A percentile compares a stretch with the other conserved stretches of the same genome.
Conservation (phyloP, 768 basidiomycete species). For the Rhodotorula taiwanensis region DNA sequence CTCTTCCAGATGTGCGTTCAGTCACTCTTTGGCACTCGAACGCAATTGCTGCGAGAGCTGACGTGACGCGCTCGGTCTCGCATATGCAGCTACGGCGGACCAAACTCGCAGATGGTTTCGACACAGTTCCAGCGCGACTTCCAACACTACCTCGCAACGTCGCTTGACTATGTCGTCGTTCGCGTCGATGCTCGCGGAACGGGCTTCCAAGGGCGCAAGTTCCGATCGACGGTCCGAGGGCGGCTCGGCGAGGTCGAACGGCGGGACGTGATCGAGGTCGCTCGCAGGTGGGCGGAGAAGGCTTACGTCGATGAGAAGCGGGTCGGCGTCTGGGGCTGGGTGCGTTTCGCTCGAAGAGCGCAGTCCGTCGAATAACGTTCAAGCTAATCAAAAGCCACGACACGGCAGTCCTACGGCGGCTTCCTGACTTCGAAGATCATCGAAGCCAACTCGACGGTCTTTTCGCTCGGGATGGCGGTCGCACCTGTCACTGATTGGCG, state of each 20-base stretch:
- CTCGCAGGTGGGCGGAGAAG: conserved; percentile 78
- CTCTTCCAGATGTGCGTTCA: conserved; percentile 67
- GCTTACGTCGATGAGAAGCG: conserved; percentile 78
- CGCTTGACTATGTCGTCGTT: conserved; percentile 75
- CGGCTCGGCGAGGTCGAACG: conserved; percentile 86
- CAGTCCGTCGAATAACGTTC: no score
- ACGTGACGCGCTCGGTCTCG: background rate
- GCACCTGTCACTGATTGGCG: conserved; percentile 68
- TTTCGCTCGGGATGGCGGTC: conserved; percentile 82
- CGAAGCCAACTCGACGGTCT: conserved; percentile 81
- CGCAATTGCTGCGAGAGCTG: no score
- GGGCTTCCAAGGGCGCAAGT: conserved; percentile 73
- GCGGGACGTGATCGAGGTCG: conserved; percentile 79
- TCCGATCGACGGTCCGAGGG: conserved; percentile 80
- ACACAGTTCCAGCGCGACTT: conserved; percentile 65
- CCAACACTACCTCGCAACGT: conserved; percentile 77
- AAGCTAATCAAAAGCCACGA: no score
- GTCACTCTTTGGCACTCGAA: no score
- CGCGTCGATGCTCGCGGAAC: conserved; percentile 89
- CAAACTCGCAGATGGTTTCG: conserved; percentile 66
- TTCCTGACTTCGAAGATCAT: conserved; percentile 91
- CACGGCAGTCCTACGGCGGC: conserved; percentile 79
- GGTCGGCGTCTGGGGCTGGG: conserved; percentile 98
- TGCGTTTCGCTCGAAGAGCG: conserved; percentile 51
- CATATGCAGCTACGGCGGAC: conserved; percentile 72